phyloP scores from a whole-genome alignment of 371 early-diverging fungal species.

The Mortierella sp. region DNA sequence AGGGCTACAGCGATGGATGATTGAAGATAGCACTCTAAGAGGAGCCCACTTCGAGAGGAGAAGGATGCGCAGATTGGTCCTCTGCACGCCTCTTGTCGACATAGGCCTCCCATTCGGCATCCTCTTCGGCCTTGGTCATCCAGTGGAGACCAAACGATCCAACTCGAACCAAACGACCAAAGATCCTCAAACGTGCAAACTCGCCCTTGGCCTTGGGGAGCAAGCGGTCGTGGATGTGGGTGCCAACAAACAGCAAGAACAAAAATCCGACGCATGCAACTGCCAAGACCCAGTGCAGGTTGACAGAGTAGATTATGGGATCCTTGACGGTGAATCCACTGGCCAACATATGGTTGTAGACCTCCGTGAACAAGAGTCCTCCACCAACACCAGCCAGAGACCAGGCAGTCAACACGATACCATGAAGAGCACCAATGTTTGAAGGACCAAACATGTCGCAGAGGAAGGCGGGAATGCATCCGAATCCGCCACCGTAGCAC shows the following conservation, averaged over 20 bases:
- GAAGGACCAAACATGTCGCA: conserved; percentile 78
- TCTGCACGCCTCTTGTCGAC: conserved; percentile 21
- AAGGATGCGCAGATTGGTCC: neutral
- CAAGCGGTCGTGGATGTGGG: conserved; percentile 48
- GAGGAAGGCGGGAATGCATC: conserved; percentile 78
- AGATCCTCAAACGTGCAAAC: conserved; percentile 43
- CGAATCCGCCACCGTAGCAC: conserved; percentile 76
- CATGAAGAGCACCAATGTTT: conserved; percentile 75
- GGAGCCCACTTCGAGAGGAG: neutral
- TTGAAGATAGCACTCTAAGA: neutral
- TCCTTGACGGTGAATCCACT: conserved; percentile 33
- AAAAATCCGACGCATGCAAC: conserved; percentile 43
- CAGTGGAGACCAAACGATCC: conserved; percentile 37
- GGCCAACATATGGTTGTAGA: conserved; percentile 59
- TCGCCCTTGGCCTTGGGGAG: conserved; percentile 47
- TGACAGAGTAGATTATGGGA: conserved; percentile 29
- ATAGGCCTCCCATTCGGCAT: conserved; percentile 51
- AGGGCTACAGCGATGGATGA: no score
- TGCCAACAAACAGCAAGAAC: conserved; percentile 47
- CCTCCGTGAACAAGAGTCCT: conserved; percentile 72
- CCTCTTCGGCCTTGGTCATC: conserved; percentile 40
- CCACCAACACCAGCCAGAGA: conserved; percentile 73
- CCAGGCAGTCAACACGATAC: conserved; percentile 73
- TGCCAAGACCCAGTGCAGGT: conserved; percentile 55
- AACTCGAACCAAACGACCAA: conserved; percentile 42